phyloP scores from a whole-genome alignment of 495 filamentous ascomycete species.

The Talaromyces wortmannii region DNA sequence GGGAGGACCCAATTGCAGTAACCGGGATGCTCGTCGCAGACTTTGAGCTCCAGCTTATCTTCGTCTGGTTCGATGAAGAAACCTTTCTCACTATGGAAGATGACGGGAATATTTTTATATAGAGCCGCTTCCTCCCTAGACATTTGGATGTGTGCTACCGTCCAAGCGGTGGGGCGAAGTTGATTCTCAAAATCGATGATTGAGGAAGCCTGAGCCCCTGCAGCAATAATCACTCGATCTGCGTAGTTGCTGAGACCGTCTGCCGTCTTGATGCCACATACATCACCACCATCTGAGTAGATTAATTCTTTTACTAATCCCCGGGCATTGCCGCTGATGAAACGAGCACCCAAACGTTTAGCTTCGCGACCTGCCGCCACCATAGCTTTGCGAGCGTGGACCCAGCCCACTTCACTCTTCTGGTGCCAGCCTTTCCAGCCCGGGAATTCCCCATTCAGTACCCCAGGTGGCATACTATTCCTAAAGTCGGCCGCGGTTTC shows the following conservation, averaged over 20 bases:
- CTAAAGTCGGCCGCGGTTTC: conserved; percentile 25
- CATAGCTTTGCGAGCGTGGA: conserved; percentile 27
- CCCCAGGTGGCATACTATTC: conserved; percentile 25
- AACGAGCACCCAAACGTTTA: conserved; percentile 25
- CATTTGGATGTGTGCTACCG: conserved; percentile 41
- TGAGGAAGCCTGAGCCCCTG: conserved; percentile 20
- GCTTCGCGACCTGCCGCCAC: conserved; percentile 24
- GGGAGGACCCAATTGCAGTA: conserved; percentile 36
- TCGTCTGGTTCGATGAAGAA: conserved; percentile 52
- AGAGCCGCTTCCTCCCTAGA: conserved; percentile 29
- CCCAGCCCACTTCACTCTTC: conserved; percentile 28
- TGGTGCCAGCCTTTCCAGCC: conserved; percentile 28
- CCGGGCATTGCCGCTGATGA: conserved; percentile 18
- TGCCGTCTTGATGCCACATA: conserved; percentile 11
- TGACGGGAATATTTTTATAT: conserved; percentile 39
- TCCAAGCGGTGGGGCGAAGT: conserved; percentile 46
- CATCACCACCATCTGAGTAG: conserved; percentile 8
- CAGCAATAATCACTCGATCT: conserved; percentile 20
- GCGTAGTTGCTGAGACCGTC: conserved; percentile 13
- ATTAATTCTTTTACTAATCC: conserved; percentile 11
- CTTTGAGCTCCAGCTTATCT: conserved; percentile 45
- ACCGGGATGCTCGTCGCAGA: conserved; percentile 50
- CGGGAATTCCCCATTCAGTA: conserved; percentile 26
- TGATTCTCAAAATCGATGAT: conserved; percentile 38
- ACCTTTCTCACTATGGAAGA: conserved; percentile 44